Evolutionary conservation across 176 grass and related monocot genomes (phyloP), one percentile per base, ranked within the genome.

Genomic region (Oryza australiensis): DNA sequence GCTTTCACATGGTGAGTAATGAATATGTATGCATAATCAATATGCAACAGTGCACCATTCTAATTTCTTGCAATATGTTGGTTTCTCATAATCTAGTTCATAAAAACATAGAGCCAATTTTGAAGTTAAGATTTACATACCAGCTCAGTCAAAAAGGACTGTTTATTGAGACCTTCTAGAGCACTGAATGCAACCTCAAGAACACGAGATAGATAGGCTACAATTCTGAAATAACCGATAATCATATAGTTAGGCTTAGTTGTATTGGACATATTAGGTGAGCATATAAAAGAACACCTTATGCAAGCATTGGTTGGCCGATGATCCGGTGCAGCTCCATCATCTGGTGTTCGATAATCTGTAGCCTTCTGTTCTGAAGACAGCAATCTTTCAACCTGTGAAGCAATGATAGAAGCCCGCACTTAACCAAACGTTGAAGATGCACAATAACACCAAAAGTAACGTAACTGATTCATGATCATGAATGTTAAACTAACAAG

Each of bases 71-170:
- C 15, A 35, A 28, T n/a, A 72, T 33, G 64, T 69, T 15, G 16
- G 14, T 41, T 64, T 57, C 75, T 41, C 71, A 77, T 75, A 74
- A 75, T 18, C 38, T 24, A 75, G 57, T 62, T 77, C 38, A 69
- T 64, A 45, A 62, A 79, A 79, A 20, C 76, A 26, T 79, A 74
- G 5, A 62, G 34, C 42, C 10, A 9, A 78, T 60, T 29, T 24
- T 30, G 37, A 74, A 75, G 45, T 74, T 7, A 76, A 76, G 26
- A 75, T 80, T n/a, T 23, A 62, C 86, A 60, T 93, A 99, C 96
- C 85, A 99, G 79, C 71, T 99, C 96, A 63, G 91, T 99, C 82
- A 99, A 91, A 93, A 99, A 99, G 80, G 96, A 99, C 45, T 99
- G 96, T 82, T 99, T 99, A 69, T 99, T 99, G 77, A 99, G 91